Evolutionary conservation across 441 rosid species (phyloP).

Genomic region (Capsella rubella): DNA sequence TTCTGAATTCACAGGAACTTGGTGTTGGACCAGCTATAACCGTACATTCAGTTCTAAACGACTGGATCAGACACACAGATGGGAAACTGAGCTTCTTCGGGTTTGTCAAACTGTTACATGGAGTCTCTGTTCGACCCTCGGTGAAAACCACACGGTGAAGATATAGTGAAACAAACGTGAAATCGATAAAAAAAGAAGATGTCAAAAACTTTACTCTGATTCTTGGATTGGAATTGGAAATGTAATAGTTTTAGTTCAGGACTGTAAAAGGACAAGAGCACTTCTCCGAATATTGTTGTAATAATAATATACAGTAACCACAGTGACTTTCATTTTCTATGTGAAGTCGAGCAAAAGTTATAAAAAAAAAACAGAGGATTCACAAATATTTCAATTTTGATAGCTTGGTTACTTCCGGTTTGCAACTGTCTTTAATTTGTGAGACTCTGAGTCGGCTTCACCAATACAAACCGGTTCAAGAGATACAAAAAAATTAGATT

Average conservation of each 20-base stretch:
- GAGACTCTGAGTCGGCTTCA: background rate
- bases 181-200: background rate
- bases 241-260: background rate
- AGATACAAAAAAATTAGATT: background rate
- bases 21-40: conserved; percentile 89
- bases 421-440: background rate
- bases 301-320: background rate
- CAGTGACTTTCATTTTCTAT: background rate
- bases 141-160: conserved; percentile 54
- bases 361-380: too few species aligned
- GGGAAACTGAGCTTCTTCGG: conserved; percentile 95
- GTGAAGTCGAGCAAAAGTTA: background rate
- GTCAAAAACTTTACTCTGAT: conserved; percentile 18
- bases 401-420: background rate
- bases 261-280: background rate
- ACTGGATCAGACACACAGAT: conserved; percentile 85
- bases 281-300: background rate
- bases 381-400: too few species aligned
- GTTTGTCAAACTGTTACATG: conserved; percentile 77
- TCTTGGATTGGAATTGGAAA: conserved; percentile 24
- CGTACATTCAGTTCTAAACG: conserved; percentile 78
- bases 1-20: conserved; percentile 68
- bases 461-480: conserved; percentile 14
- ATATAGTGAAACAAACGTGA: background rate
- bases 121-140: conserved; percentile 67